These are phyloP conservation scores for Tylopilus sp. DNA, from an alignment of 768 basidiomycete genomes.

Conservation along the genomic window DNA sequence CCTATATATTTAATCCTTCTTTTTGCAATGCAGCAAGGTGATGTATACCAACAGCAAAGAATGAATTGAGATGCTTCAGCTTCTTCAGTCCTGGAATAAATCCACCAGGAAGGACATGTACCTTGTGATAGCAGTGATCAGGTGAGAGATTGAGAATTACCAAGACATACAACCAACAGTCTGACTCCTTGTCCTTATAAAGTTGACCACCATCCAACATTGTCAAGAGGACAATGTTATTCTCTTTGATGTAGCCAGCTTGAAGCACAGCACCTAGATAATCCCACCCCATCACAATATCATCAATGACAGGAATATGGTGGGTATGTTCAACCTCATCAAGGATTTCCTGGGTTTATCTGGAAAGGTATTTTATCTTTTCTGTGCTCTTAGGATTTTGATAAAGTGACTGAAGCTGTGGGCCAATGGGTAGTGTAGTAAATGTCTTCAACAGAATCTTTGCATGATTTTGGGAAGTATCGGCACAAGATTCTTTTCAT, in stretches of 20 bases:
- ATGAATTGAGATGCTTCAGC: neutral
- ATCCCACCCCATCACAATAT: neutral
- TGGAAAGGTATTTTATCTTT: neutral
- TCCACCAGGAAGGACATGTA: neutral
- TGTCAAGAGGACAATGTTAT: neutral
- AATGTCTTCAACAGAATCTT: neutral
- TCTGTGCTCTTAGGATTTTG: neutral
- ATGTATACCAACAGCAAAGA: neutral
- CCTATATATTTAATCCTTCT: neutral
- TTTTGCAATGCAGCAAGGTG: neutral
- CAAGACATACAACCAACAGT: neutral
- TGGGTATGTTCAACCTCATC: neutral
- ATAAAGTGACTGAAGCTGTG: neutral
- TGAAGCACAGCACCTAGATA: neutral
- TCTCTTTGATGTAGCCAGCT: neutral
- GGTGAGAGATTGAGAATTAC: neutral
- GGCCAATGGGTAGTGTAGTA: neutral
- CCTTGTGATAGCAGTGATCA: neutral
- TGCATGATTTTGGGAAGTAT: neutral
- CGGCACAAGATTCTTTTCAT: neutral
- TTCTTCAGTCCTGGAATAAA: neutral
- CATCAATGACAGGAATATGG: neutral
- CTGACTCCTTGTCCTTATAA: neutral
- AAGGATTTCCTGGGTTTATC: neutral
- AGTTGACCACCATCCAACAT: neutral